Conservation (phyloP, 2,329 filamentous ascomycete genomes). For the Trichoderma sp. region DNA sequence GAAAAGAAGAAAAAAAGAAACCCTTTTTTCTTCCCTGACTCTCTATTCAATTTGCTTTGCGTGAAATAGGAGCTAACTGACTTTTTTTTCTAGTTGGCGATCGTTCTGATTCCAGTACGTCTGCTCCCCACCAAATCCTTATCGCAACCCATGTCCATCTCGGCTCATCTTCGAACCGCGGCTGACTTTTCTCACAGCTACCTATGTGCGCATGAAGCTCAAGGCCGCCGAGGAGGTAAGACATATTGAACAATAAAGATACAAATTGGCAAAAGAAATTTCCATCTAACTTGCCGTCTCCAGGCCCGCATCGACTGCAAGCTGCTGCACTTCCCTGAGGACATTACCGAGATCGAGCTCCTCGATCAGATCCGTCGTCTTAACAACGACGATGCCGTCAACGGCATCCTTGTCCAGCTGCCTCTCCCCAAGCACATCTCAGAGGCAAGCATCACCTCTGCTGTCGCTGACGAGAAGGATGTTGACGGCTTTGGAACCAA, state of each 20-base stretch:
- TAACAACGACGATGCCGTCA: slow-evolving; percentile 82
- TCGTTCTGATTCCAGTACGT: slow-evolving; percentile 80
- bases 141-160: not conserved
- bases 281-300: not conserved
- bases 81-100: slow-evolving; percentile 66
- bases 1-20: not conserved
- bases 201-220: slow-evolving; percentile 99
- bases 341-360: slow-evolving; percentile 79
- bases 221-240: slow-evolving; percentile 89
- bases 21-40: not conserved
- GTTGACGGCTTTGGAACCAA: slow-evolving; percentile 92
- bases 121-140: not conserved
- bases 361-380: slow-evolving; percentile 75
- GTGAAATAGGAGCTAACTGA: not conserved
- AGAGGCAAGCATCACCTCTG: slow-evolving; percentile 85
- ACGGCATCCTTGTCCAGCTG: slow-evolving; percentile 91
- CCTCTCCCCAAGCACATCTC: slow-evolving; percentile 86
- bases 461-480: slow-evolving; percentile 91
- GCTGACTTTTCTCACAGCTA: slow-evolving; percentile 56
- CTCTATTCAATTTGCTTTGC: not conserved
- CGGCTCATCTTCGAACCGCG: not conserved
- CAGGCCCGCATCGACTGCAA: slow-evolving; percentile 88
- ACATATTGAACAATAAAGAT: not conserved
- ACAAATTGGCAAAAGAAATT: not conserved
- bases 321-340: slow-evolving; percentile 77